phyloP scores from a whole-genome alignment of 2,329 filamentous ascomycete species.

The Scytalidium sp. region DNA sequence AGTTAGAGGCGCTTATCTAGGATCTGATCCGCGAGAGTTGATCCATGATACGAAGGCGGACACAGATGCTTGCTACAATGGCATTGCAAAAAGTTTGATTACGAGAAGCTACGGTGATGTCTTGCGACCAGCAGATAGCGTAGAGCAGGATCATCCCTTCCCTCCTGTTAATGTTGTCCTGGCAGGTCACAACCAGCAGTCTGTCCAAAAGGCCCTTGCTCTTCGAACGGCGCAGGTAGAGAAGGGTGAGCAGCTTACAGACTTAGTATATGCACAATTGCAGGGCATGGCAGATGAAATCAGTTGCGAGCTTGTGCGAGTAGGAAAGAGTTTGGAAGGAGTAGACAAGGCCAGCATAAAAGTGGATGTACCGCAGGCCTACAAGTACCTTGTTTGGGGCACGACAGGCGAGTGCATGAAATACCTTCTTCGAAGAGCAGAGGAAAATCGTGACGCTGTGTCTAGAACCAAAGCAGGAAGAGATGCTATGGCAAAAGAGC shows the following conservation, averaged over 20 bases:
- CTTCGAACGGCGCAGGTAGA: constrained; percentile 42
- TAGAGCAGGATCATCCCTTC: constrained; percentile 39
- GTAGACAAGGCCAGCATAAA: constrained; percentile 5
- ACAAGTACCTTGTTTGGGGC: constrained; percentile 70
- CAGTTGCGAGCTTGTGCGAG: constrained; percentile 55
- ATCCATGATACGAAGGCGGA: constrained; percentile 71
- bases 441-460: constrained; percentile 73
- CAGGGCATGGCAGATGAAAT: constrained; percentile 97
- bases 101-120: constrained; percentile 56
- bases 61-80: constrained; percentile 72
- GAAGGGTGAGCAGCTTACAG: constrained; percentile 33
- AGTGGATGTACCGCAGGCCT: constrained; percentile 52
- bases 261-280: constrained; percentile 70
- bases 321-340: constrained; percentile 28
- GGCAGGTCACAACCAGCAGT: constrained; percentile 78
- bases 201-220: constrained; percentile 56
- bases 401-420: constrained; percentile 78
- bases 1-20: constrained; percentile 72
- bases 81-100: constrained; percentile 65
- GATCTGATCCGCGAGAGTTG: constrained; percentile 64
- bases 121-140: constrained; percentile 40
- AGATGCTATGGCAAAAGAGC: constrained; percentile 60
- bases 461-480: constrained; percentile 59
- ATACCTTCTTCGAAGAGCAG: constrained; percentile 62
- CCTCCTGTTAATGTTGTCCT: constrained; percentile 65